Conservation (phyloP, 2,329 filamentous ascomycete species). For the Phialophora chinensis region DNA sequence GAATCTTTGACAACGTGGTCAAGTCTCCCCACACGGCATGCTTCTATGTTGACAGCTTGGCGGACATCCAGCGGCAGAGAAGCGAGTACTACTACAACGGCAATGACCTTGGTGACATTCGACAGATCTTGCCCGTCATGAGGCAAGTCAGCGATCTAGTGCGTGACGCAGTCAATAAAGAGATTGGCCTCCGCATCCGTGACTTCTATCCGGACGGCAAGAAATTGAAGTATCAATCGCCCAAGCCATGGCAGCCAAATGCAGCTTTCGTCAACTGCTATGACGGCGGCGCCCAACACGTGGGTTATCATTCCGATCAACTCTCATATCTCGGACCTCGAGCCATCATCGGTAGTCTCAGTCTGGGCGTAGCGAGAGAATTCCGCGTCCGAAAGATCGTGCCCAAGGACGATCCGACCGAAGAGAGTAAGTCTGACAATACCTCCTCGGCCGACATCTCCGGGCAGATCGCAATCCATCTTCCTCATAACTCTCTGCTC, state of each 20-base stretch:
- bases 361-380: constrained; percentile 88
- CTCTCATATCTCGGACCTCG: constrained; percentile 90
- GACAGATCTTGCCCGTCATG: constrained; percentile 76
- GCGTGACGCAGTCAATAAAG: constrained; percentile 74
- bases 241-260: constrained; percentile 78
- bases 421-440: constrained; percentile 33
- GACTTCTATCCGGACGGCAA: constrained; percentile 70
- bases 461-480: constrained; percentile 89
- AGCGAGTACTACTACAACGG: constrained; percentile 89
- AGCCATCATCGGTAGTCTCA: constrained; percentile 86
- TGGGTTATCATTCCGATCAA: constrained; percentile 92
- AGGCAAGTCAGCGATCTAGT: constrained; percentile 72
- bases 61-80: constrained; percentile 72
- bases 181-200: constrained; percentile 74
- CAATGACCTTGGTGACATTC: constrained; percentile 73
- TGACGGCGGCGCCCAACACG: constrained; percentile 76
- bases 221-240: constrained; percentile 75
- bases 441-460: constrained; percentile 62
- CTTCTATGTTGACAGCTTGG: constrained; percentile 78
- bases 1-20: constrained; percentile 87
- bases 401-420: constrained; percentile 58
- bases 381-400: constrained; percentile 84
- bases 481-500: constrained; percentile 91
- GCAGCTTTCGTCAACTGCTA: constrained; percentile 97
- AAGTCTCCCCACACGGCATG: constrained; percentile 81